Evolutionary conservation across 2,329 filamentous ascomycete species (phyloP), one percentile per base, ranked within the genome.

Genomic region (Zasmidium cellare): DNA sequence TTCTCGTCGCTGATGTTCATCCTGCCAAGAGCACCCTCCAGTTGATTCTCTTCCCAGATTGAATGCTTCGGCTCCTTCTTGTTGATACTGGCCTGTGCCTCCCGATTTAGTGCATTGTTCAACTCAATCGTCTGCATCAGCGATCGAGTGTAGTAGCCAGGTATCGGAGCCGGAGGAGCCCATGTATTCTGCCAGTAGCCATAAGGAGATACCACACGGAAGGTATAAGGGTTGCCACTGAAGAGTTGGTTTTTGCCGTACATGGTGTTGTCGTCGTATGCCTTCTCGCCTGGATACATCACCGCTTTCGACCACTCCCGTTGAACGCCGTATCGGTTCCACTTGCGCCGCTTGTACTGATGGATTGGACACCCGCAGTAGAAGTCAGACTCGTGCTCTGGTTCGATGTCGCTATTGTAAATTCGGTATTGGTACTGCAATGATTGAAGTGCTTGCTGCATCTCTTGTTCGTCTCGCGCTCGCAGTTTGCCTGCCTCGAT

Each of bases 401-500:
- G 78, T 60, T 80, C 78, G 45, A 80, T 75, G 51, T 80, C 78
- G 50, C 67, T 69, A 60, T 80, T 80, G 67, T 75, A 80, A 45
- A 80, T 78, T 12, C 62, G 54, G 62, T 74, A 74, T 31, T 67
- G 55, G 12, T 67, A 67, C 55, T 80, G 78, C 3, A 80, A 59
- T n/a, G 48, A 69, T 55, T 77, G 76, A 3, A 80, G 67, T 19
- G 64, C 41, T 46, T 76, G 72, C 55, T 79, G 76, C 75, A 80
- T 79, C 31, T 76, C 67, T 72, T 78, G 75, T 73, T 77, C 76
- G 62, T 77, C 76, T 53, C 60, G 57, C 44, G 74, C 76, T 44
- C 76, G 74, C 9, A 76, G 24, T 24, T 67, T 62, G 9, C 65
- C 74, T 25, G 75, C 76, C 63, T 74, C 61, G 46, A 75, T 76